Evolutionary conservation across 768 basidiomycete genomes (phyloP).

Genomic region (Tylopilus vinaceipallidus): DNA sequence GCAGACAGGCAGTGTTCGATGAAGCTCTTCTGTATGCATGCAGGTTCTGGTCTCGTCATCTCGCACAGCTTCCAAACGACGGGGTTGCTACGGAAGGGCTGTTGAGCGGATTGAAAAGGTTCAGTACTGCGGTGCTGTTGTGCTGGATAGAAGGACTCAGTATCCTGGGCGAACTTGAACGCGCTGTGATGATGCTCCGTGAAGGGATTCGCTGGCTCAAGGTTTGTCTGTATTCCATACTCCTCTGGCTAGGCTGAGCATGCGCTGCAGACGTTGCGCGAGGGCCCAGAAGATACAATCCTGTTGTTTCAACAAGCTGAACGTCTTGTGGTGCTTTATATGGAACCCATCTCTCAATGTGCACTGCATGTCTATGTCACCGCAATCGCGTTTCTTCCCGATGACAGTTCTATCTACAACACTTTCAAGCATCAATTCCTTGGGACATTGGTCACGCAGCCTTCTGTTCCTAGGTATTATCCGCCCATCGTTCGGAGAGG

Average conservation of each 20-base stretch:
- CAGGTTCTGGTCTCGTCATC: conserved; percentile 20
- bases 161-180: conserved; percentile 18
- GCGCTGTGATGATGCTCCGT: conserved; percentile 14
- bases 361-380: conserved; percentile 19
- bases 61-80: conserved; percentile 6
- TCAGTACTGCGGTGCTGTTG: conserved; percentile 14
- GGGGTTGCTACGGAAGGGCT: conserved; percentile 9
- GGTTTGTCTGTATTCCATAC: not conserved
- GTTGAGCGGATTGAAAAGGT: conserved; percentile 6
- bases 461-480: not conserved
- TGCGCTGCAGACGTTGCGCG: not conserved
- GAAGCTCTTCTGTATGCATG: conserved; percentile 20
- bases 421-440: conserved; percentile 7
- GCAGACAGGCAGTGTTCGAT: conserved; percentile 9
- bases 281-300: conserved; percentile 2
- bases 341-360: conserved; percentile 18
- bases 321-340: conserved; percentile 17
- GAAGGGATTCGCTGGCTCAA: conserved; percentile 14
- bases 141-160: conserved; percentile 20
- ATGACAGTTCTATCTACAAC: not conserved
- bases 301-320: conserved; percentile 16
- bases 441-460: not conserved
- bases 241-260: not conserved
- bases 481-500: not conserved
- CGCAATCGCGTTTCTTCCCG: conserved; percentile 4